Evolutionary conservation across 805 yeast species (phyloP).

Genomic region (Candida khao-thaluensis): DNA sequence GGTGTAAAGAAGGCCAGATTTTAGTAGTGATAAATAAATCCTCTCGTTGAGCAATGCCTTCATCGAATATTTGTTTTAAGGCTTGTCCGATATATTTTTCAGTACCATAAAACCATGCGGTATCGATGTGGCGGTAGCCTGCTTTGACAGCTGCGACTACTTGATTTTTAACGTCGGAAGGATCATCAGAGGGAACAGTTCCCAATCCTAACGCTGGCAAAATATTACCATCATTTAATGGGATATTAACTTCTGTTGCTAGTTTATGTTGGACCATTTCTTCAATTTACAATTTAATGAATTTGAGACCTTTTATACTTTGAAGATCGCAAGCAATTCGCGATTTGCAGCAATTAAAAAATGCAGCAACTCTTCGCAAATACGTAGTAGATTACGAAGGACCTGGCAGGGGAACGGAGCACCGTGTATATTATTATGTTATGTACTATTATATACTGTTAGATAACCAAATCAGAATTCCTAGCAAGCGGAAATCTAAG

Average conservation of each 20-base stretch:
- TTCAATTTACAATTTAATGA: not conserved
- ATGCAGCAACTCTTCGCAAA: conserved; percentile 5
- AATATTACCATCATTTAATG: conserved; percentile 53
- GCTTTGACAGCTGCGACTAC: conserved; percentile 41
- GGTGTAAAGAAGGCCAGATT: conserved; percentile 45
- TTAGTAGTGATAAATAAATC: conserved; percentile 40
- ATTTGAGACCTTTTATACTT: not conserved
- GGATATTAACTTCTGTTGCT: conserved; percentile 41
- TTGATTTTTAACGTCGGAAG: conserved; percentile 31
- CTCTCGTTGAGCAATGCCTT: conserved; percentile 50
- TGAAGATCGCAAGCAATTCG: conserved; percentile 1
- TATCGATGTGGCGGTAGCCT: conserved; percentile 50
- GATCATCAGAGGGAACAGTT: conserved; percentile 32
- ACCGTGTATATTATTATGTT: not conserved
- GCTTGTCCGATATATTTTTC: conserved; percentile 45
- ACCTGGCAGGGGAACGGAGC: no score
- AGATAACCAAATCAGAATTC: no score
- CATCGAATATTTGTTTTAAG: conserved; percentile 46
- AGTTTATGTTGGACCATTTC: conserved; percentile 12
- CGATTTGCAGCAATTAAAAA: conserved; percentile 2
- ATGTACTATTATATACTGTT: no score
- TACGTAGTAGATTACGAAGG: no score
- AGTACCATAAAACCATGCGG: conserved; percentile 51
- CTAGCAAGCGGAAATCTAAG: no score
- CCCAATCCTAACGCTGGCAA: conserved; percentile 75